phyloP scores from a whole-genome alignment of 768 basidiomycete species.

The Strobilomyces dryophilus region DNA sequence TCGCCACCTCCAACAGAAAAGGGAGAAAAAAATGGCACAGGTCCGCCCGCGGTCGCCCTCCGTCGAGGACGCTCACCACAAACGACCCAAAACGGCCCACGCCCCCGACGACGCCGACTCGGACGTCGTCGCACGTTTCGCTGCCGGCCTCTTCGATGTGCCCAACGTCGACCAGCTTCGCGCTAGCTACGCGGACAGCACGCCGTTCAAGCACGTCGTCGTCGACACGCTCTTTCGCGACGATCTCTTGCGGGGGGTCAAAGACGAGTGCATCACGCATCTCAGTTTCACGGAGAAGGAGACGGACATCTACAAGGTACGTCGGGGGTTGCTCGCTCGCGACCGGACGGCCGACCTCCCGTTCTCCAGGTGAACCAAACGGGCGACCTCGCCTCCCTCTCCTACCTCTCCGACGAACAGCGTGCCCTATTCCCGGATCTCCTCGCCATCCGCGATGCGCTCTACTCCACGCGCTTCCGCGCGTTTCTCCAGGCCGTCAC shows the following conservation, averaged over 20 bases:
- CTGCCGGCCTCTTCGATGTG: conserved; percentile 51
- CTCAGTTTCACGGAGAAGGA: conserved; percentile 89
- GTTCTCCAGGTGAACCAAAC: conserved; percentile 84
- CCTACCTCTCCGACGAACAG: conserved; percentile 76
- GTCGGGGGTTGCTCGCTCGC: conserved; percentile 3
- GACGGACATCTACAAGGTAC: conserved; percentile 96
- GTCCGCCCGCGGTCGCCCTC: conserved; percentile 45
- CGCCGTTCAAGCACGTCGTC: conserved; percentile 81
- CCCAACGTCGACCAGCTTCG: conserved; percentile 53
- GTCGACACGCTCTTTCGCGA: conserved; percentile 82
- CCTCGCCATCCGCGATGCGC: conserved; percentile 79
- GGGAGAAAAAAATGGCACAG: conserved; percentile 36
- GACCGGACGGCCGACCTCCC: not conserved
- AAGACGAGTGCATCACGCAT: conserved; percentile 77
- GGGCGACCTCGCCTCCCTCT: conserved; percentile 91
- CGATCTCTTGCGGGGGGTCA: conserved; percentile 72
- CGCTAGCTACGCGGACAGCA: conserved; percentile 48
- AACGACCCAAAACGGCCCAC: conserved; percentile 38
- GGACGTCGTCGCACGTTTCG: conserved; percentile 19
- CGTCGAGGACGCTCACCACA: conserved; percentile 23
- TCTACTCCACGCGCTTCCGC: conserved; percentile 84
- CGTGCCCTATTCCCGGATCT: conserved; percentile 77
- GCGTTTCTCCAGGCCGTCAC: conserved; percentile 81
- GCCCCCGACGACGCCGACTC: conserved; percentile 13
- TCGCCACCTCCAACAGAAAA: not conserved